Evolutionary conservation across 345 rosid species (phyloP).

Genomic region (Moricandia arvensis): DNA sequence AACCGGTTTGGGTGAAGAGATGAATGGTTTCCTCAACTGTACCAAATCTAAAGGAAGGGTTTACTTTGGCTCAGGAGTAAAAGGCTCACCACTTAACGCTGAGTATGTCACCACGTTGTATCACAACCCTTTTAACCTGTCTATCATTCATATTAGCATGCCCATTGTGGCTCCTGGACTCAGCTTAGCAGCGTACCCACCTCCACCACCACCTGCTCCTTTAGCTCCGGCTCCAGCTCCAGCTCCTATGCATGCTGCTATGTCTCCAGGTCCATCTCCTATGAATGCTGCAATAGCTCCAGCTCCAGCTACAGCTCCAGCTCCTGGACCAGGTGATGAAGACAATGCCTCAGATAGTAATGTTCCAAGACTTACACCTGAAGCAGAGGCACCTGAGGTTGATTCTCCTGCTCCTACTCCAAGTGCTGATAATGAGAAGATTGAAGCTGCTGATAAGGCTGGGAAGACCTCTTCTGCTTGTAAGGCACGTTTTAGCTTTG

Average conservation of each 20-base stretch:
- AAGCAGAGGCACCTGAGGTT: constrained; percentile 28
- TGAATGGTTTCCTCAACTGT: constrained; percentile 61
- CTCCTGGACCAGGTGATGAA: constrained; percentile 35
- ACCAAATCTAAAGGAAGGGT: constrained; percentile 40
- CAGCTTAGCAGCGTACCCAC: constrained; percentile 36
- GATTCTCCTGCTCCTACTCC: constrained; percentile 41
- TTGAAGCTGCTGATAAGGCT: constrained; percentile 34
- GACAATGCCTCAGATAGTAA: constrained; percentile 25
- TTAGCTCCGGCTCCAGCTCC: constrained; percentile 36
- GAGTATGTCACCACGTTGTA: constrained; percentile 41
- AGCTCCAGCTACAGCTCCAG: constrained; percentile 26
- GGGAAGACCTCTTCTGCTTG: constrained; percentile 38
- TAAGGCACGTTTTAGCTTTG: constrained; percentile 15
- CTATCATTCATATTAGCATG: constrained; percentile 58
- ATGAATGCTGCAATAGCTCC: not conserved
- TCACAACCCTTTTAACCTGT: constrained; percentile 65
- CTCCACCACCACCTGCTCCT: constrained; percentile 46
- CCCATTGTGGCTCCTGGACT: constrained; percentile 62
- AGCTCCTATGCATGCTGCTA: not conserved
- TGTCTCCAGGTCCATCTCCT: not conserved
- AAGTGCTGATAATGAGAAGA: constrained; percentile 20
- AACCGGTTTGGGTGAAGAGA: constrained; percentile 49
- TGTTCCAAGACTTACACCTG: constrained; percentile 35
- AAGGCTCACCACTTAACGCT: constrained; percentile 43
- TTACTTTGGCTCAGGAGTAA: constrained; percentile 56